A percentile compares a stretch with the other conserved stretches of the same genome.
Evolutionary conservation across 2,329 filamentous ascomycete species (phyloP).

Genomic region (Aspergillus sp.): DNA sequence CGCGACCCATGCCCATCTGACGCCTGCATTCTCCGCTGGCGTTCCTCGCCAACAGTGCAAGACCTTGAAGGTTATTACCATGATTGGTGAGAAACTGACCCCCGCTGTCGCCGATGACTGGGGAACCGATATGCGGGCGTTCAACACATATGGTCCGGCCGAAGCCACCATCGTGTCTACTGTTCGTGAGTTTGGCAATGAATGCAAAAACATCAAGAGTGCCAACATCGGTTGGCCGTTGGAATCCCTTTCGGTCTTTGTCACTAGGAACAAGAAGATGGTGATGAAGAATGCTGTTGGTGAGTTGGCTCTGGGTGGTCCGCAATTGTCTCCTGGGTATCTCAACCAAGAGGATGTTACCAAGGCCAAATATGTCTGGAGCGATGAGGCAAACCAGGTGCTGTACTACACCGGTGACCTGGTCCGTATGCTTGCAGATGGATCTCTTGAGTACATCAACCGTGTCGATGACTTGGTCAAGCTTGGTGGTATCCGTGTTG

Average conservation of each 20-base stretch:
- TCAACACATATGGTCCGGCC: conserved; percentile 37
- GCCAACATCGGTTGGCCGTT: conserved; percentile 29
- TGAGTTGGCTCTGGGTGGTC: conserved; percentile 25
- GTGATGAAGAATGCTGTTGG: conserved; percentile 23
- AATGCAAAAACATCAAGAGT: conserved; percentile 18
- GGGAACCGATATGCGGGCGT: conserved; percentile 29
- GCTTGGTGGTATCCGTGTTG: conserved; percentile 38
- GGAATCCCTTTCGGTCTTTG: conserved; percentile 24
- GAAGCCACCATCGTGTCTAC: conserved; percentile 33
- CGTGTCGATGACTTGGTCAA: conserved; percentile 40
- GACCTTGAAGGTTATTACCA: conserved; percentile 27
- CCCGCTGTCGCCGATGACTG: conserved; percentile 32
- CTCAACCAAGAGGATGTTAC: conserved; percentile 25
- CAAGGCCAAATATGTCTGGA: conserved; percentile 26
- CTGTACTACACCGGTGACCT: conserved; percentile 31
- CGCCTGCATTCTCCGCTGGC: conserved; percentile 27
- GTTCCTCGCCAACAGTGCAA: conserved; percentile 21
- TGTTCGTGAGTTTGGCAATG: conserved; percentile 21
- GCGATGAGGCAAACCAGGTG: conserved; percentile 13
- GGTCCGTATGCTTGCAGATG: conserved; percentile 33
- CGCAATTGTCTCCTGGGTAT: conserved; percentile 25
- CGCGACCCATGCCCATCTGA: conserved; percentile 27
- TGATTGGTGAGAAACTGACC: conserved; percentile 31
- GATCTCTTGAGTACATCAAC: conserved; percentile 33
- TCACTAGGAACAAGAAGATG: conserved; percentile 18